Base-by-base conservation (phyloP, 805 yeast species). In the Kodamaea restingae region DNA sequence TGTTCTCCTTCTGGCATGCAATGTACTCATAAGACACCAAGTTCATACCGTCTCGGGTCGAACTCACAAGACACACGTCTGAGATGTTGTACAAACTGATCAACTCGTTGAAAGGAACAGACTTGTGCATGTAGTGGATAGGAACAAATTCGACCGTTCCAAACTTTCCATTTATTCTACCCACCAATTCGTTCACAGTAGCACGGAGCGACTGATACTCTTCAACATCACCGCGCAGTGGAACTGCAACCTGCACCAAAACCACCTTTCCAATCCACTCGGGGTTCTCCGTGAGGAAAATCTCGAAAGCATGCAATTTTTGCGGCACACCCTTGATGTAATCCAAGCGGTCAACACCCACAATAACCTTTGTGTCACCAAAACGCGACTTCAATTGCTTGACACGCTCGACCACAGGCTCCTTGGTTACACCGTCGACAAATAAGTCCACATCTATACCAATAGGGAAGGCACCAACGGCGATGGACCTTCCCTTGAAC, bases 1-100 rank as follows among this genome's bases (percentile, higher is more conserved):
- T 81, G 45, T 80, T 80, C 34, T 81, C 81, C 46, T 80, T 76
- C 63, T 93, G 98, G 56, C 98, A 91, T 1, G 98, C 97, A 52
- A 93, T 88, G 62, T 93, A 93, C 65, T 93, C 99, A 60, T 88
- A 95, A 38, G 91, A 79, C 32, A 95, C 98, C 54, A 93, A 75
- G 59, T 93, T 93, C 99, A 93, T 93, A 52, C 99, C 99, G 59
- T 93, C 99, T 56, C 99, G 77, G 0, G 98, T 95, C 2, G 95
- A 84, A 32, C 93, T 80, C 21, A 93, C 97, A 8, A 90, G 65
- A 61, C 98, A 95, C 17, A 86, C 95, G 54, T 93, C 98, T 47
- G 91, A 77, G 15, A 84, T 73, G 10, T 85, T 73, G 58, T 95
- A 93, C 41, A 93, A 73, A 9, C 97, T 80, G 44, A 91, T 86